A percentile compares a stretch with the other conserved stretches of the same genome.
phyloP scores from a whole-genome alignment of 2,329 filamentous ascomycete genomes.

The Scytalidium sp. region DNA sequence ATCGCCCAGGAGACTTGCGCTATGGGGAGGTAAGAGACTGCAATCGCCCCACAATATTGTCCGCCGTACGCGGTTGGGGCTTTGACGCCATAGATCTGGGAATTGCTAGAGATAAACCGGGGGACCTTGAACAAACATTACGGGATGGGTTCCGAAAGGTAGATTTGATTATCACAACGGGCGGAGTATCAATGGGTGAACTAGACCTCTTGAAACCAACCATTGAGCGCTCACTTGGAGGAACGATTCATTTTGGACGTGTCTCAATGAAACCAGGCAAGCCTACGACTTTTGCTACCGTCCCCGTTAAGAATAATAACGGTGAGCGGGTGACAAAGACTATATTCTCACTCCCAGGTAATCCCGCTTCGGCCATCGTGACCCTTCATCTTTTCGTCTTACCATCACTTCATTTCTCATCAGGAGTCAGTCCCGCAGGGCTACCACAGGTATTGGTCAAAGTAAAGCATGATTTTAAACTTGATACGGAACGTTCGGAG shows the following conservation, averaged over 20 bases:
- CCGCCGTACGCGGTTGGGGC: slow-evolving; percentile 69
- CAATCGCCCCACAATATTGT: slow-evolving; percentile 84
- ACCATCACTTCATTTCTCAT: slow-evolving; percentile 75
- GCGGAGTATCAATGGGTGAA: slow-evolving; percentile 97
- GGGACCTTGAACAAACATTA: slow-evolving; percentile 72
- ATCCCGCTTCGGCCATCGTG: slow-evolving; percentile 89
- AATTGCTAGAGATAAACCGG: slow-evolving; percentile 73
- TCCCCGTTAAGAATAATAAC: slow-evolving; percentile 61
- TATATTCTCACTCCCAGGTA: slow-evolving; percentile 89
- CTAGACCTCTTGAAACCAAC: slow-evolving; percentile 95
- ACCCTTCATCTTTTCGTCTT: slow-evolving; percentile 94
- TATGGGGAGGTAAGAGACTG: slow-evolving; percentile 90
- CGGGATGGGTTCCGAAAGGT: slow-evolving; percentile 70
- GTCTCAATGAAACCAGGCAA: slow-evolving; percentile 99
- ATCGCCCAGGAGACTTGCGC: slow-evolving; percentile 57
- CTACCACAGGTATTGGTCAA: slow-evolving; percentile 70
- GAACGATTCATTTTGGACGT: slow-evolving; percentile 92
- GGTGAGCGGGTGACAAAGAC: slow-evolving; percentile 61
- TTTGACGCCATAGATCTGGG: slow-evolving; percentile 82
- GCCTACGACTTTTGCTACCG: slow-evolving; percentile 92
- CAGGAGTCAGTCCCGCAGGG: slow-evolving; percentile 65
- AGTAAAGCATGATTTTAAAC: slow-evolving; percentile 67
- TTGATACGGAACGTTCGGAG: slow-evolving; percentile 76
- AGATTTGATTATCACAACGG: slow-evolving; percentile 86
- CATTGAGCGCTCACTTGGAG: slow-evolving; percentile 83